These are phyloP conservation scores for Plenodomus tracheiphilus DNA, from an alignment of 2,329 filamentous ascomycete genomes.

Conservation along the genomic window DNA sequence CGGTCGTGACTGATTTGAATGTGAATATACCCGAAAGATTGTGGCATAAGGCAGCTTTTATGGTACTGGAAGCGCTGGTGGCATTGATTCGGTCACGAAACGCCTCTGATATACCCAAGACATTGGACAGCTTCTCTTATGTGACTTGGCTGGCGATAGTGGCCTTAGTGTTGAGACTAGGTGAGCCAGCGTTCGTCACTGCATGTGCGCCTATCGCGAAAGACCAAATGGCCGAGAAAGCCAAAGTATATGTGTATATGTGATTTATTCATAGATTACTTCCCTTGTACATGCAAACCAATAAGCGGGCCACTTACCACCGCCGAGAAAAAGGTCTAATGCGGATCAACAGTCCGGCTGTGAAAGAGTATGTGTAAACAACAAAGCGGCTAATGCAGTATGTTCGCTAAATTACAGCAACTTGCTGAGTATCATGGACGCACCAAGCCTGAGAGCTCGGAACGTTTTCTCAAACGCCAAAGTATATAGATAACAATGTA, in stretches of 20 bases:
- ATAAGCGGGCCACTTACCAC: constrained; percentile 4
- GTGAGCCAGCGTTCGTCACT: not conserved
- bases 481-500: constrained; percentile 5
- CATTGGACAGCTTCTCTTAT: not conserved
- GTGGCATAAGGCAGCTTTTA: not conserved
- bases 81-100: not conserved
- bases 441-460: constrained; percentile 3
- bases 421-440: constrained; percentile 12
- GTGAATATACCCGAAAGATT: not conserved
- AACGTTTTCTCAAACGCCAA: not conserved
- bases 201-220: not conserved
- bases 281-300: constrained; percentile 13
- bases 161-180: not conserved
- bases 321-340: constrained; percentile 12
- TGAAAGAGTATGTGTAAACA: constrained; percentile 25
- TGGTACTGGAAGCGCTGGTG: constrained; percentile 11
- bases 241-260: not conserved
- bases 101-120: not conserved
- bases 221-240: not conserved
- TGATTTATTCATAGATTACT: constrained; percentile 6
- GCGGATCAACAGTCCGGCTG: constrained; percentile 46
- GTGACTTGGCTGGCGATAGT: not conserved
- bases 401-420: constrained; percentile 41
- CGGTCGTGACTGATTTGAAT: no score
- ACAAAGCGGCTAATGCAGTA: constrained; percentile 12